These are phyloP conservation scores for Toxicodendron radicans DNA, from an alignment of 345 rosid species.

Conservation along the genomic window DNA sequence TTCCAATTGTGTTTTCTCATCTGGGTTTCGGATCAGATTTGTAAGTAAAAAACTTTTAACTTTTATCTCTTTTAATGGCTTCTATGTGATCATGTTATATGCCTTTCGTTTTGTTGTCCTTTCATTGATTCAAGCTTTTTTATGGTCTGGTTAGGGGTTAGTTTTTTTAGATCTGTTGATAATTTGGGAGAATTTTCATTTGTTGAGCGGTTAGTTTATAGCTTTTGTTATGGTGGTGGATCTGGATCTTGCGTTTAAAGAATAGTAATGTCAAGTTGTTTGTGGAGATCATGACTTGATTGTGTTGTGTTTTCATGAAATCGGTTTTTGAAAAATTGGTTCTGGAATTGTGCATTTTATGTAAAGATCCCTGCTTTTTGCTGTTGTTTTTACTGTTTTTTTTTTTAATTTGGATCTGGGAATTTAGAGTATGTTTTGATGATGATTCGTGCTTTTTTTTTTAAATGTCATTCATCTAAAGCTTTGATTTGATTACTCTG, in stretches of 20 bases:
- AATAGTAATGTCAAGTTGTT: not conserved
- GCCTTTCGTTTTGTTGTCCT: not conserved
- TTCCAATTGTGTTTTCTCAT: not conserved
- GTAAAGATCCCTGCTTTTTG: conserved; percentile 3
- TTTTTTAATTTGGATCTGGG: conserved; percentile 7
- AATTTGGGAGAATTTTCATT: not conserved
- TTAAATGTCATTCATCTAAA: not conserved
- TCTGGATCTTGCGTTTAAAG: conserved; percentile 11
- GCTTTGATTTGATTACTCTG: not conserved
- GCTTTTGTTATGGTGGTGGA: conserved; percentile 17
- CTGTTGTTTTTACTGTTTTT: not conserved
- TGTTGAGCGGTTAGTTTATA: not conserved
- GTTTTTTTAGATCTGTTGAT: conserved; percentile 23
- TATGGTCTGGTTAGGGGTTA: conserved; percentile 11
- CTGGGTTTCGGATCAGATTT: conserved; percentile 8
- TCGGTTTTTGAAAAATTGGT: conserved; percentile 4
- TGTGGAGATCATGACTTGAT: conserved; percentile 4
- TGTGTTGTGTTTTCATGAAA: not conserved
- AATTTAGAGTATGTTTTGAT: not conserved
- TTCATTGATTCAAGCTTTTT: not conserved
- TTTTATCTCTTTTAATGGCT: not conserved
- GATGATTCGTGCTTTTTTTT: not conserved
- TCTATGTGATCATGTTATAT: not conserved
- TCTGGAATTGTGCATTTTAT: not conserved
- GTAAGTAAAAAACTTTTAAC: not conserved